A percentile compares a stretch with the other conserved stretches of the same genome.
Conservation (phyloP, 768 basidiomycete genomes). For the Calocera cornea region DNA sequence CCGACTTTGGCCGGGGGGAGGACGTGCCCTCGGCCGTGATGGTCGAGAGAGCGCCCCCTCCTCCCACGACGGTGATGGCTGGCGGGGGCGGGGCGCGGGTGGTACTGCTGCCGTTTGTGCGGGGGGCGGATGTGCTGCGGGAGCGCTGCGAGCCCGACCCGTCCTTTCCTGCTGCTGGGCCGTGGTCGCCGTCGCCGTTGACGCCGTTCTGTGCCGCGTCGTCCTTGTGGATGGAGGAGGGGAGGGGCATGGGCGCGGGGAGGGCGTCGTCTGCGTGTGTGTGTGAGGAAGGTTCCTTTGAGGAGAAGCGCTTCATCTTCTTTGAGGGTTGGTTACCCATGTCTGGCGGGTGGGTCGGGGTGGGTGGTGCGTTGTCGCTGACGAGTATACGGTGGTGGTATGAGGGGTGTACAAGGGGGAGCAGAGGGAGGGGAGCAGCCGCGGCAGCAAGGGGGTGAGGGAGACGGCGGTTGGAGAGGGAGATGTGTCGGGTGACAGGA, state of each 20-base stretch:
- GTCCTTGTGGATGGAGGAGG: neutral
- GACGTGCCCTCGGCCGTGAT: neutral
- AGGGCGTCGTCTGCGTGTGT: conserved; percentile 1
- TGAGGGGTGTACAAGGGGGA: neutral
- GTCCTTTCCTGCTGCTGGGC: neutral
- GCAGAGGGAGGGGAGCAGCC: neutral
- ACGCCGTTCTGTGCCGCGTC: neutral
- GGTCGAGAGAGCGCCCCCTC: neutral
- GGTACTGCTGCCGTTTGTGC: neutral
- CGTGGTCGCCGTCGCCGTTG: neutral
- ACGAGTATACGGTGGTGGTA: neutral
- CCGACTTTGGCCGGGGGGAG: neutral
- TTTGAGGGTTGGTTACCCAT: conserved; percentile 5
- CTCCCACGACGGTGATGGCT: neutral
- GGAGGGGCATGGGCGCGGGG: neutral
- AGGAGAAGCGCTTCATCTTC: conserved; percentile 4
- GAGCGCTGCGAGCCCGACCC: neutral
- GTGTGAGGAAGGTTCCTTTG: conserved; percentile 1
- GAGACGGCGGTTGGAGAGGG: neutral
- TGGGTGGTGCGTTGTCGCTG: neutral
- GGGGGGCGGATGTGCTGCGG: neutral
- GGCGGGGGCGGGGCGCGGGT: neutral
- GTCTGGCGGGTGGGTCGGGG: neutral
- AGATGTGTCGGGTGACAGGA: neutral
- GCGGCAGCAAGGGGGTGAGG: neutral